Conservation (phyloP, 257 asterid genomes). For the Nyctanthes arbortristis region DNA sequence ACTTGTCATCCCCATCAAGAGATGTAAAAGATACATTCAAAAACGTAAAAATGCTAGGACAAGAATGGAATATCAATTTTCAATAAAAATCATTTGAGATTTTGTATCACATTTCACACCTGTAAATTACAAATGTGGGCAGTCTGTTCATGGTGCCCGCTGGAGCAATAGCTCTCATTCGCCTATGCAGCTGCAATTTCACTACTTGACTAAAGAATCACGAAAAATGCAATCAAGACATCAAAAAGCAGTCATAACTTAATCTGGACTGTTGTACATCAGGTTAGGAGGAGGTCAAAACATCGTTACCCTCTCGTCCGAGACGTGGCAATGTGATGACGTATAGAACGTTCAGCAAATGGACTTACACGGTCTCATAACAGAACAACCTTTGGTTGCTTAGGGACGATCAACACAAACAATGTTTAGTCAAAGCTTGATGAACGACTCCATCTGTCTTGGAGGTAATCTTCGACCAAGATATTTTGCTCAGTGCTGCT, state of each 20-base stretch:
- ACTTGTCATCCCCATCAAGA: slow-evolving; percentile 20
- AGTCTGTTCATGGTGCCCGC: slow-evolving; percentile 5
- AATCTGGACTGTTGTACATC: slow-evolving; percentile 21
- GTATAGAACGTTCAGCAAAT: slow-evolving; percentile 11
- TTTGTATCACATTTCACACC: slow-evolving; percentile 7
- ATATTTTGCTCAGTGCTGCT: slow-evolving; percentile 66
- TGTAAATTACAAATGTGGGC: slow-evolving; percentile 4
- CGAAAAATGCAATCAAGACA: neutral
- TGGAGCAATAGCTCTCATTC: neutral
- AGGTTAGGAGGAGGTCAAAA: slow-evolving; percentile 58
- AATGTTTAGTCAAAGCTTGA: slow-evolving; percentile 61
- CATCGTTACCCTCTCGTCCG: slow-evolving; percentile 59
- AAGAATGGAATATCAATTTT: neutral
- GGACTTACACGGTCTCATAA: slow-evolving; percentile 25
- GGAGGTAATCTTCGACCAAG: slow-evolving; percentile 81
- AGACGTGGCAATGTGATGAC: slow-evolving; percentile 27
- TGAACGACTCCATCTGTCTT: slow-evolving; percentile 77
- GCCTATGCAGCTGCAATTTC: slow-evolving; percentile 4
- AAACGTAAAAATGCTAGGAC: neutral
- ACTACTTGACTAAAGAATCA: slow-evolving; percentile 15
- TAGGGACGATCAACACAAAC: neutral
- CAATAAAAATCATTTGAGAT: neutral
- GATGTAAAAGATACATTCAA: slow-evolving; percentile 1
- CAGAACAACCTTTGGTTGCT: slow-evolving; percentile 19
- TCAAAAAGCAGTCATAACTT: slow-evolving; percentile 19